phyloP scores from a whole-genome alignment of 768 basidiomycete species.

The Strobilomyces dryophilus region DNA sequence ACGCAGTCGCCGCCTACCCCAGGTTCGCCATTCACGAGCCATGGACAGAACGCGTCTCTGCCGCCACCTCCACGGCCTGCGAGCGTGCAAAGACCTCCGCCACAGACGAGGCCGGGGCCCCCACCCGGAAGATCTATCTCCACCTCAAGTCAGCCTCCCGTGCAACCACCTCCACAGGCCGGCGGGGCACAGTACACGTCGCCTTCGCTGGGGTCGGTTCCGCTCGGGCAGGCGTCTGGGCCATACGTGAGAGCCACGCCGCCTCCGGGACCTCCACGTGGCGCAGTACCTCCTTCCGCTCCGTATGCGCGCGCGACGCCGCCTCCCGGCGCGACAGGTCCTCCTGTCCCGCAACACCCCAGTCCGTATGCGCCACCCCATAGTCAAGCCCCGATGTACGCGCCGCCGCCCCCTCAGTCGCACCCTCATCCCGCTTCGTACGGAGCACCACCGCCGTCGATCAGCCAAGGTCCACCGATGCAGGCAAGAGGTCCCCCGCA shows the following conservation, averaged over 20 bases:
- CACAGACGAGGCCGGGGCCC: conserved; percentile 33
- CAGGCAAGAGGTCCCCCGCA: conserved; percentile 28
- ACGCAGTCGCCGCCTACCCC: conserved; percentile 42
- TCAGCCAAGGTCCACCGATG: conserved; percentile 27
- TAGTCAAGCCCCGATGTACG: conserved; percentile 18
- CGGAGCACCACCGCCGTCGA: conserved; percentile 28
- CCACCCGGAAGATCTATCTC: conserved; percentile 28
- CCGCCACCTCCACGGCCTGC: conserved; percentile 54
- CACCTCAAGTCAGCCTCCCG: conserved; percentile 33
- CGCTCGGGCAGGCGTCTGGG: conserved; percentile 30
- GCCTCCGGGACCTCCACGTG: conserved; percentile 35
- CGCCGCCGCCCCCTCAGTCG: conserved; percentile 13
- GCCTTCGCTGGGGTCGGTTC: conserved; percentile 24
- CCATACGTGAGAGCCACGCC: conserved; percentile 39
- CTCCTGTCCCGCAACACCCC: conserved; percentile 28
- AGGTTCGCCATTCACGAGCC: conserved; percentile 43
- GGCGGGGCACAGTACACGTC: conserved; percentile 29
- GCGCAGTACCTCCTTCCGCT: conserved; percentile 28
- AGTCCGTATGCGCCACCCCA: conserved; percentile 24
- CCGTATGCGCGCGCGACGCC: conserved; percentile 40
- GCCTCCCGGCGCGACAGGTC: conserved; percentile 32
- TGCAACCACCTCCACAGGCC: conserved; percentile 37
- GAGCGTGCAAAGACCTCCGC: conserved; percentile 31
- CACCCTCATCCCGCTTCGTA: conserved; percentile 19
- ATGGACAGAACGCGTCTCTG: conserved; percentile 30